These are phyloP conservation scores for Metarhizium anisopliae DNA, from an alignment of 2,329 filamentous ascomycete species.

Conservation along the genomic window DNA sequence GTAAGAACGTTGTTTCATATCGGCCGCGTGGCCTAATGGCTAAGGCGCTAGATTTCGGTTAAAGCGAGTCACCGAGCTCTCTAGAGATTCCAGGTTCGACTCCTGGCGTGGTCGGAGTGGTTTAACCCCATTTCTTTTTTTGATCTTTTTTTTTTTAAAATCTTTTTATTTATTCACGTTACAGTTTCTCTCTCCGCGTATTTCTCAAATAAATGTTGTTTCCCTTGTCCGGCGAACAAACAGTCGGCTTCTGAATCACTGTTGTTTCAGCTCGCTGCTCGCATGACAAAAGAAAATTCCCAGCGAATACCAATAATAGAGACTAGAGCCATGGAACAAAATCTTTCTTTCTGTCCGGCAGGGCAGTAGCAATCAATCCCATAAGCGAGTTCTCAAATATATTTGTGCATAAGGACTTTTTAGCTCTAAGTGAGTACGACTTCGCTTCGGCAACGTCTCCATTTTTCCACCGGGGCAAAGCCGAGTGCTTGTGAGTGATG, in stretches of 20 bases:
- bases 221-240: background rate
- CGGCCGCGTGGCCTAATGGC: constrained; percentile 35
- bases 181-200: background rate
- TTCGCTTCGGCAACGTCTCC: background rate
- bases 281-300: background rate
- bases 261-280: background rate
- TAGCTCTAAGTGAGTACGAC: background rate
- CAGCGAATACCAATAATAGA: background rate
- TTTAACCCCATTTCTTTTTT: constrained; percentile 5
- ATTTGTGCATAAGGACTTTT: background rate
- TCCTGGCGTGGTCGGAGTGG: constrained; percentile 30
- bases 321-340: background rate
- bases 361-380: background rate
- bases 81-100: constrained; percentile 36
- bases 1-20: constrained; percentile 4
- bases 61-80: constrained; percentile 13
- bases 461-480: background rate
- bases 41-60: constrained; percentile 35
- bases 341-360: background rate
- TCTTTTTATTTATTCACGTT: background rate
- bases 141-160: background rate
- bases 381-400: background rate
- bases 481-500: background rate
- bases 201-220: background rate
- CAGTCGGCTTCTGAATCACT: background rate